Conservation (phyloP, 805 yeast species). For the Yarrowia sp. region DNA sequence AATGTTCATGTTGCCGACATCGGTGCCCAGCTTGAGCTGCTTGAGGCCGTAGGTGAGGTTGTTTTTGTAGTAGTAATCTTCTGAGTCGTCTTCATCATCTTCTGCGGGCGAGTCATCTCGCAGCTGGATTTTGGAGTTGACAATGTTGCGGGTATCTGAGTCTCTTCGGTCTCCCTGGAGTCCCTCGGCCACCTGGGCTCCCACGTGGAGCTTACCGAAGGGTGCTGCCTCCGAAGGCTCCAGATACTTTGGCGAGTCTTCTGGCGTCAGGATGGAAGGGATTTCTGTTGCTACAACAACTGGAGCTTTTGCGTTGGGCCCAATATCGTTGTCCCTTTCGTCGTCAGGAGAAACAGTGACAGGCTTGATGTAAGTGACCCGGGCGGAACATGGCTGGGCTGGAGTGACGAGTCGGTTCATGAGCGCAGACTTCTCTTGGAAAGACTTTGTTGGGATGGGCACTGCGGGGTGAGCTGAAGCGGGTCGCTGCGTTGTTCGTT, state of each 20-base stretch:
- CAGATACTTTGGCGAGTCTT: constrained; percentile 17
- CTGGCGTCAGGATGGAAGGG: constrained; percentile 11
- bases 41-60: constrained; percentile 22
- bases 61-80: constrained; percentile 22
- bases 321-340: background rate
- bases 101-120: constrained; percentile 15
- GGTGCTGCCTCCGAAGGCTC: constrained; percentile 12
- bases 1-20: constrained; percentile 16
- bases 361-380: constrained; percentile 12
- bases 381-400: constrained; percentile 12
- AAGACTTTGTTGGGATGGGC: constrained; percentile 15
- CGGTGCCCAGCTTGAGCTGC: constrained; percentile 15
- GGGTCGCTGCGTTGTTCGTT: background rate
- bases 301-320: background rate
- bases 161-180: constrained; percentile 14
- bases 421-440: constrained; percentile 12
- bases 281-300: background rate
- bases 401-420: constrained; percentile 8
- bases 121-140: constrained; percentile 16
- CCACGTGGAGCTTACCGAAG: constrained; percentile 11
- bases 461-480: constrained; percentile 14
- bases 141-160: background rate
- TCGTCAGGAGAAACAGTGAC: constrained; percentile 9
- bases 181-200: constrained; percentile 8
- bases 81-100: constrained; percentile 21